These are phyloP conservation scores for Leccinum proximum DNA, from an alignment of 1,284 basidiomycete genomes.

Conservation along the genomic window DNA sequence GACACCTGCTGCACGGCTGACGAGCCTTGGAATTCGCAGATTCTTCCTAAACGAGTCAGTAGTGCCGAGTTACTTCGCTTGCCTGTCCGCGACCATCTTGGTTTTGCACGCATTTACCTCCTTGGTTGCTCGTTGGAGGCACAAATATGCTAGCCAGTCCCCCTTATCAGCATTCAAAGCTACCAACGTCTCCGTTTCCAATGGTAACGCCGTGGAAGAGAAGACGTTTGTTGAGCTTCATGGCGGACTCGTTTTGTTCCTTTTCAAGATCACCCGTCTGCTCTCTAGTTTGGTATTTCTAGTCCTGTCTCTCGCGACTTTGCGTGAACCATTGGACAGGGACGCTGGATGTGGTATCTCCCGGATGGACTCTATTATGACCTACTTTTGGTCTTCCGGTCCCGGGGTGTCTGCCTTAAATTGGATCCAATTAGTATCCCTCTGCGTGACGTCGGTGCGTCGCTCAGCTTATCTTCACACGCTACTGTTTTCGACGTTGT, in stretches of 20 bases:
- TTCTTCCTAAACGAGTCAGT: background rate
- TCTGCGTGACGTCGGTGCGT: conserved; percentile 4
- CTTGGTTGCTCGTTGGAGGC: background rate
- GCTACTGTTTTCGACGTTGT: background rate
- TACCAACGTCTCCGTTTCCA: background rate
- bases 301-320: background rate
- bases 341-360: background rate
- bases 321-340: background rate
- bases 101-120: background rate
- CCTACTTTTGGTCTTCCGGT: background rate
- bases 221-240: background rate
- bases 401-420: too few relatives aligned
- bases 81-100: background rate
- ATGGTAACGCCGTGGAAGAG: background rate
- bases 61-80: background rate
- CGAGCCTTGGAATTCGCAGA: background rate
- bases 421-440: background rate
- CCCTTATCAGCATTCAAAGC: background rate
- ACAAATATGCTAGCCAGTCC: background rate
- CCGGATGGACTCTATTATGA: background rate
- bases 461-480: background rate
- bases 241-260: background rate
- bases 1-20: background rate
- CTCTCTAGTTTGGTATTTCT: conserved; percentile 4
- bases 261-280: conserved; percentile 2